These are phyloP conservation scores for Aspergillus chevalieri DNA, from an alignment of 2,329 filamentous ascomycete species.

Conservation along the genomic window DNA sequence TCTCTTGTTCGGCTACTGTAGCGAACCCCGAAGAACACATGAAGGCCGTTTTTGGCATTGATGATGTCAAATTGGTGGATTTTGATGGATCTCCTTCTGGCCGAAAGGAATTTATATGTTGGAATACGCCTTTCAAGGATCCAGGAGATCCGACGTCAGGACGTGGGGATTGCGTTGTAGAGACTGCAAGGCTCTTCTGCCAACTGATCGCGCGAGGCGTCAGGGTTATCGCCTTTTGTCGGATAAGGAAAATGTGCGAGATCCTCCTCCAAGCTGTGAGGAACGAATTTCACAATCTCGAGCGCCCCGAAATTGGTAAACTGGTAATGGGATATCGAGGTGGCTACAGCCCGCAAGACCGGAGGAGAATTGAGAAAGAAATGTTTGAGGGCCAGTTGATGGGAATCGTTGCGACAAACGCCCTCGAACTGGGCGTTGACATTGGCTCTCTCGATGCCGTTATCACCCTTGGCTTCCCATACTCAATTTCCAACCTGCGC, in stretches of 20 bases:
- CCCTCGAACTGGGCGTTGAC: slow-evolving; percentile 88
- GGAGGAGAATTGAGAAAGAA: slow-evolving; percentile 80
- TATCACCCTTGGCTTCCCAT: slow-evolving; percentile 88
- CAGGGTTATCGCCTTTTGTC: slow-evolving; percentile 86
- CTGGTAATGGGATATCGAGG: slow-evolving; percentile 94
- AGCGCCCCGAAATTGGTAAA: slow-evolving; percentile 65
- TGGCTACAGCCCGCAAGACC: slow-evolving; percentile 87
- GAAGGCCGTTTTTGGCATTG: slow-evolving; percentile 84
- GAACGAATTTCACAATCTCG: slow-evolving; percentile 65
- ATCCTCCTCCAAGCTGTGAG: slow-evolving; percentile 73
- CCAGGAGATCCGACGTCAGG: slow-evolving; percentile 81
- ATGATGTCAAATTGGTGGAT: slow-evolving; percentile 73
- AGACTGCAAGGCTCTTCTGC: slow-evolving; percentile 86
- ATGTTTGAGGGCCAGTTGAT: slow-evolving; percentile 96
- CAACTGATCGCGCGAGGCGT: slow-evolving; percentile 83
- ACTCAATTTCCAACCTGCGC: slow-evolving; percentile 86
- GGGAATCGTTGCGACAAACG: slow-evolving; percentile 89
- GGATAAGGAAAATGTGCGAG: slow-evolving; percentile 83
- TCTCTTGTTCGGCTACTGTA: slow-evolving; percentile 94
- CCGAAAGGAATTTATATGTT: slow-evolving; percentile 90
- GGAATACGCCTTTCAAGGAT: slow-evolving; percentile 95
- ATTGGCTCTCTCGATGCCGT: slow-evolving; percentile 93
- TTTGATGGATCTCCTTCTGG: slow-evolving; percentile 91
- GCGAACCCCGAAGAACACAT: slow-evolving; percentile 90
- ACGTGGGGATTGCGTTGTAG: slow-evolving; percentile 71